A percentile compares a stretch with the other conserved stretches of the same genome.
Evolutionary conservation across 257 asterid genomes (phyloP).

Genomic region (Osmanthus fragrans): DNA sequence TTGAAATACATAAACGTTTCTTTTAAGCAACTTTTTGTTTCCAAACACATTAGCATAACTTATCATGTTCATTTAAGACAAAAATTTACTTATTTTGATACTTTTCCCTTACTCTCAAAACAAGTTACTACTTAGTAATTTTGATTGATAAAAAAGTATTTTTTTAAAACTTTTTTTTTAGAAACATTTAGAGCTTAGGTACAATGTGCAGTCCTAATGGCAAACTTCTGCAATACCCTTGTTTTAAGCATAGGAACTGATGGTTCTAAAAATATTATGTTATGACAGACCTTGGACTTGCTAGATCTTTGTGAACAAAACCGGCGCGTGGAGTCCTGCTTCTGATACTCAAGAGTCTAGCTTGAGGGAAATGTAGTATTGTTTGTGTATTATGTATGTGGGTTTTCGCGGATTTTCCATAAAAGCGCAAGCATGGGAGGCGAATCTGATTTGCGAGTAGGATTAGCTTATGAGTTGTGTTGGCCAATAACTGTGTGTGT

Average conservation of each 20-base stretch:
- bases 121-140: background rate
- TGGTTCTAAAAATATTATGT: background rate
- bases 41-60: no score
- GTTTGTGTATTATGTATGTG: constrained; percentile 34
- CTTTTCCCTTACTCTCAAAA: background rate
- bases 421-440: constrained; percentile 70
- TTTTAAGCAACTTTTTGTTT: background rate
- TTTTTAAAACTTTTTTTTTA: background rate
- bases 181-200: background rate
- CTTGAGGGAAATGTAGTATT: constrained; percentile 37
- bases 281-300: constrained; percentile 79
- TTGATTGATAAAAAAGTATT: background rate
- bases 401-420: constrained; percentile 44
- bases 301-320: constrained; percentile 96
- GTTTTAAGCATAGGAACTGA: background rate
- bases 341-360: constrained; percentile 28
- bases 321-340: constrained; percentile 45
- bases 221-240: background rate
- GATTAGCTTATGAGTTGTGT: constrained; percentile 34
- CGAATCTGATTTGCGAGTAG: constrained; percentile 42
- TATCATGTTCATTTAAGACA: no score
- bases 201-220: background rate
- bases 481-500: constrained; percentile 31
- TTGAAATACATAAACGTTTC: background rate
- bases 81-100: no score